A percentile compares a stretch with the other conserved stretches of the same genome.
Conservation (phyloP, 2,329 filamentous ascomycete genomes). For the Davidsoniella eucalypti region DNA sequence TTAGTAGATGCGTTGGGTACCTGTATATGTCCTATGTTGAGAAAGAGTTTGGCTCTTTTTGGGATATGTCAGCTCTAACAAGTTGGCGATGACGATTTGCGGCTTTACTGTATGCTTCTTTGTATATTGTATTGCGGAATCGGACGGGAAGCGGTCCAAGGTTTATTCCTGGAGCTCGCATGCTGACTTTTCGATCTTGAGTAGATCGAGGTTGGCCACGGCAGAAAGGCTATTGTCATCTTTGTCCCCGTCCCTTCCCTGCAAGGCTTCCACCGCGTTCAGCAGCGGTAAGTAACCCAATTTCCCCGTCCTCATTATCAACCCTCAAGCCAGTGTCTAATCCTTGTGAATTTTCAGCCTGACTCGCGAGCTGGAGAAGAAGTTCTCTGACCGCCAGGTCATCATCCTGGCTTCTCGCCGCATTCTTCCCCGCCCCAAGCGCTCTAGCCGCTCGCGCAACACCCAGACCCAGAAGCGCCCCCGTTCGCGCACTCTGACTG, state of each 20-base stretch:
- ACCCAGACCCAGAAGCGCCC: constrained; percentile 98
- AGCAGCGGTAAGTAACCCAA: constrained; percentile 72
- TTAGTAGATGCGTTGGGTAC: not conserved
- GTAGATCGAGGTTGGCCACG: constrained; percentile 99
- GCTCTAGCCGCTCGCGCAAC: constrained; percentile 90
- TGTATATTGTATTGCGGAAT: constrained; percentile 31
- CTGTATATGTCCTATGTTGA: not conserved
- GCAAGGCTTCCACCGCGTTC: constrained; percentile 95
- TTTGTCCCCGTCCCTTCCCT: constrained; percentile 99
- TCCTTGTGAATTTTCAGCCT: constrained; percentile 41
- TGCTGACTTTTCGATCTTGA: constrained; percentile 52
- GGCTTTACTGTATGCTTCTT: constrained; percentile 15
- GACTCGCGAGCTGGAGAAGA: constrained; percentile 99
- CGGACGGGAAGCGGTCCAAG: constrained; percentile 64
- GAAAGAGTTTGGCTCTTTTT: constrained; percentile 2
- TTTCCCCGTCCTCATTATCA: not conserved
- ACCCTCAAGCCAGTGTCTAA: constrained; percentile 15
- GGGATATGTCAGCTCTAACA: constrained; percentile 11
- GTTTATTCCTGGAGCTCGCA: constrained; percentile 56
- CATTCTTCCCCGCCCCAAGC: constrained; percentile 97
- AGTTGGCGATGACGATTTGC: constrained; percentile 15
- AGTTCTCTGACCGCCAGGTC: constrained; percentile 99
- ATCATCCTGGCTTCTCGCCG: constrained; percentile 97
- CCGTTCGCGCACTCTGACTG: constrained; percentile 91
- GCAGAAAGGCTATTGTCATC: constrained; percentile 99